Conservation (phyloP, 306 rosid genomes). For the Pyrus bretschneideri region DNA sequence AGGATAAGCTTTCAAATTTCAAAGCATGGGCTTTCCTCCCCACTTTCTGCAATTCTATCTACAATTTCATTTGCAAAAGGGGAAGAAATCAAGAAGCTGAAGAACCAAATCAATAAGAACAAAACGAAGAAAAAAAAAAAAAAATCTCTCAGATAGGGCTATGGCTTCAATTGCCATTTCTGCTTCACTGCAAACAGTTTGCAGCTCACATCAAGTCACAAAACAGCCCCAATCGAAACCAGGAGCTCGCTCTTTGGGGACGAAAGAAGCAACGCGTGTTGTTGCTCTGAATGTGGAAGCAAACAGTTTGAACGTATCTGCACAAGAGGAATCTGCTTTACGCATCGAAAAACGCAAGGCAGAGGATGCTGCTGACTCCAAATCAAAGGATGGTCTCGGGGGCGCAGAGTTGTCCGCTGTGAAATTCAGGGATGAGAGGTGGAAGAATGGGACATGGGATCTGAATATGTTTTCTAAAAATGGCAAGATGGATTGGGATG, state of each 20-base stretch:
- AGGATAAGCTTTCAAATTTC: constrained; percentile 14
- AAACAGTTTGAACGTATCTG: not conserved
- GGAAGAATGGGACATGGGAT: constrained; percentile 51
- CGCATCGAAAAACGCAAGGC: not conserved
- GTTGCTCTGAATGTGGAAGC: constrained; percentile 10
- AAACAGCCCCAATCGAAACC: constrained; percentile 10
- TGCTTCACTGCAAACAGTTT: constrained; percentile 25
- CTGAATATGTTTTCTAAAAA: constrained; percentile 32
- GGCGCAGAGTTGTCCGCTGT: not conserved
- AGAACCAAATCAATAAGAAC: not conserved
- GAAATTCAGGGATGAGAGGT: constrained; percentile 24
- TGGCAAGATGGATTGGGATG: constrained; percentile 40
- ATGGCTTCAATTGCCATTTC: constrained; percentile 39
- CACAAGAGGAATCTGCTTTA: not conserved
- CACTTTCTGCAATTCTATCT: not conserved
- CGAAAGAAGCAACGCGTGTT: constrained; percentile 9
- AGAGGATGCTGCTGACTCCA: not conserved
- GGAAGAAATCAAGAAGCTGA: not conserved
- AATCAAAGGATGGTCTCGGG: not conserved
- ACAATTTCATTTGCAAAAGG: not conserved
- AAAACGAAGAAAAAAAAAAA: not conserved
- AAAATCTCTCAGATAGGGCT: not conserved
- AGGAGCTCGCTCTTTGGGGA: constrained; percentile 3
- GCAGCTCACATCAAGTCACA: constrained; percentile 21
- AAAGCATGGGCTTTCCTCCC: constrained; percentile 17